phyloP scores from a whole-genome alignment of 1,284 basidiomycete species.

The Ceratobasidium sp. region DNA sequence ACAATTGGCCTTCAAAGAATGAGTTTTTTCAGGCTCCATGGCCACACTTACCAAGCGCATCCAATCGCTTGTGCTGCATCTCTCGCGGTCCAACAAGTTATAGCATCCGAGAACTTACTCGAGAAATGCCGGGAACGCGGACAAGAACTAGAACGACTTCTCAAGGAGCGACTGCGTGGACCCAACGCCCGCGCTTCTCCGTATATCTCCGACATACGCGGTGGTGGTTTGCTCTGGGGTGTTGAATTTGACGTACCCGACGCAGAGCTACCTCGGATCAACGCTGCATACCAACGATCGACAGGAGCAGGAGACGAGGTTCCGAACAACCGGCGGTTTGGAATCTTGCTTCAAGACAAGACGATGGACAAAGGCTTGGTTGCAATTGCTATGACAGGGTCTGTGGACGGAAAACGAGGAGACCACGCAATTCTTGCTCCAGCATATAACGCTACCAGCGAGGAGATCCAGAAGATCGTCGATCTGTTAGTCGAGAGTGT shows the following conservation, averaged over 20 bases:
- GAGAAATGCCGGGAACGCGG: constrained; percentile 75
- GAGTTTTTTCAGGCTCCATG: constrained; percentile 66
- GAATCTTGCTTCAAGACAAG: constrained; percentile 48
- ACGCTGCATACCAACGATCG: constrained; percentile 34
- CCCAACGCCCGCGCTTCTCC: constrained; percentile 71
- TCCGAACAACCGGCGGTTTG: constrained; percentile 47
- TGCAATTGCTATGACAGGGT: constrained; percentile 78
- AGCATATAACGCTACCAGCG: constrained; percentile 77
- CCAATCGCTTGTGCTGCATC: constrained; percentile 82
- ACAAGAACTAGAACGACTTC: constrained; percentile 69
- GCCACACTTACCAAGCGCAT: constrained; percentile 87
- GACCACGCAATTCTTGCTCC: constrained; percentile 78
- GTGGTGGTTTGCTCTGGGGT: constrained; percentile 84
- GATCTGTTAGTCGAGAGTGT: constrained; percentile 72
- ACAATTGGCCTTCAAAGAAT: background rate
- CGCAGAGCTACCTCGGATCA: constrained; percentile 58
- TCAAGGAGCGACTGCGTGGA: constrained; percentile 67
- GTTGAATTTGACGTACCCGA: constrained; percentile 76
- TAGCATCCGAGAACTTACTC: constrained; percentile 76
- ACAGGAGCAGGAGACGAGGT: constrained; percentile 29
- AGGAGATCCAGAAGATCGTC: constrained; percentile 76
- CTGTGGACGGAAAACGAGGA: constrained; percentile 79
- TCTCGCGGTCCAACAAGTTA: constrained; percentile 82
- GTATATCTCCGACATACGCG: constrained; percentile 80
- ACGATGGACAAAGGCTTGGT: constrained; percentile 72